Conservation (phyloP, 2,329 filamentous ascomycete species). For the Sphaerulina musiva region DNA sequence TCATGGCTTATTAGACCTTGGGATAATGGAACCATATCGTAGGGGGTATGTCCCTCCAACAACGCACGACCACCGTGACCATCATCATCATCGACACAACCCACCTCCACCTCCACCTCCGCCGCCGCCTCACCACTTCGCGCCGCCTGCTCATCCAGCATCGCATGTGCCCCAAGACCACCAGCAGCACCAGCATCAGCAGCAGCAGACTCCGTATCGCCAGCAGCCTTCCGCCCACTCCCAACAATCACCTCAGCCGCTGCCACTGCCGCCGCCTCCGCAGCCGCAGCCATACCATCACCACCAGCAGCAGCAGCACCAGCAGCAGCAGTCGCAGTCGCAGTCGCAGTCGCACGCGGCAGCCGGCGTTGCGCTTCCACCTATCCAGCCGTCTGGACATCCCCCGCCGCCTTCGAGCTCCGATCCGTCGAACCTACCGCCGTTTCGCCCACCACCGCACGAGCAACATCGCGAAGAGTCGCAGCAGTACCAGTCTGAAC, state of each 20-base stretch:
- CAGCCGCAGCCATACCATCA: slow-evolving; percentile 9
- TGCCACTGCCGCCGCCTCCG: slow-evolving; percentile 12
- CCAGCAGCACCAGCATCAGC: slow-evolving; percentile 14
- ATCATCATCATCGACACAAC: slow-evolving; percentile 7
- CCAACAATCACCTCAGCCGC: slow-evolving; percentile 16
- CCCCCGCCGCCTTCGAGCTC: slow-evolving; percentile 22
- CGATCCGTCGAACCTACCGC: slow-evolving; percentile 25
- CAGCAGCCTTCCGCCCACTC: not conserved
- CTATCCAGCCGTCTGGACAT: slow-evolving; percentile 25
- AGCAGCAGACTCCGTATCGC: slow-evolving; percentile 14
- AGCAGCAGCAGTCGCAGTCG: not conserved
- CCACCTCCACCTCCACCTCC: slow-evolving; percentile 13
- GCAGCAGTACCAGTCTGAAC: slow-evolving; percentile 26
- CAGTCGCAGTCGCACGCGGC: not conserved
- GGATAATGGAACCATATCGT: not conserved
- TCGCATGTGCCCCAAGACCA: slow-evolving; percentile 4
- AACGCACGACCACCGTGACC: slow-evolving; percentile 10
- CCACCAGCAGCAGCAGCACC: slow-evolving; percentile 6
- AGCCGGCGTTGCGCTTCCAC: slow-evolving; percentile 20
- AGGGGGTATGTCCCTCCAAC: not conserved
- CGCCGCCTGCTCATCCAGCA: slow-evolving; percentile 11
- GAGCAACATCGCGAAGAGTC: slow-evolving; percentile 25
- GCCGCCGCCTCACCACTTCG: slow-evolving; percentile 8
- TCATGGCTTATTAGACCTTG: not conserved
- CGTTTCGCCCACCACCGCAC: slow-evolving; percentile 25